These are phyloP conservation scores for Clonostachys rosea DNA, from an alignment of 2,329 filamentous ascomycete species.

Conservation along the genomic window DNA sequence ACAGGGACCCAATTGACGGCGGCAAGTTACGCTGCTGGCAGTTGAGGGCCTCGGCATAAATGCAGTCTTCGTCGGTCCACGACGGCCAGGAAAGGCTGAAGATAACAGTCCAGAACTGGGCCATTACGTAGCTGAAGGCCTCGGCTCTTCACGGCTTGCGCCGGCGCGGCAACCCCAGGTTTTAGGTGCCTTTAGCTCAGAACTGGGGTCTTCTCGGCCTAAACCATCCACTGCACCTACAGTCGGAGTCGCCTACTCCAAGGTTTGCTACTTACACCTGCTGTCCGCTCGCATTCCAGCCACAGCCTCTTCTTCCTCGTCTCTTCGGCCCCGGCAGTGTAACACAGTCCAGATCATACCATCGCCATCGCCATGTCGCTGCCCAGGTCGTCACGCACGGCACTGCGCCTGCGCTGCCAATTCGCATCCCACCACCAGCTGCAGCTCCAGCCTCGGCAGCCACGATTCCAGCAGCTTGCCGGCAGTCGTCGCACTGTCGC, in stretches of 20 bases:
- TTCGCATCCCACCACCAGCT: constrained; percentile 28
- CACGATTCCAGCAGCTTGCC: constrained; percentile 11
- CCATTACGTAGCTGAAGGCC: background rate
- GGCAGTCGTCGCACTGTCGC: constrained; percentile 46
- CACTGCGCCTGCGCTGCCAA: constrained; percentile 30
- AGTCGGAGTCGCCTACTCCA: too few species aligned
- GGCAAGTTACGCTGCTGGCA: too few species aligned
- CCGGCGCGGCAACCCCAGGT: constrained; percentile 19
- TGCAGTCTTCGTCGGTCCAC: constrained; percentile 7
- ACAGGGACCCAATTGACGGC: too few species aligned
- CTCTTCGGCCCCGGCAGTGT: too few species aligned
- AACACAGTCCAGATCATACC: too few species aligned
- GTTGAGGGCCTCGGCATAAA: background rate
- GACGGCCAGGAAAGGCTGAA: constrained; percentile 11
- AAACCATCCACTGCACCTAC: too few species aligned
- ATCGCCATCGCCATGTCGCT: constrained; percentile 36
- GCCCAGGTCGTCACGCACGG: constrained; percentile 38
- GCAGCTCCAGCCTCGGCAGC: constrained; percentile 8
- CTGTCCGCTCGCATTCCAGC: too few species aligned
- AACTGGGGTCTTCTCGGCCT: too few species aligned
- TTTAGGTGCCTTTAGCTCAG: background rate
- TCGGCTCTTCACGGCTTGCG: constrained; percentile 38
- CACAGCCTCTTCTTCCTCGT: too few species aligned
- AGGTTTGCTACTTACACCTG: too few species aligned
- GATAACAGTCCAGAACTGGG: background rate